Evolutionary conservation across 1,284 basidiomycete species (phyloP), one percentile per base, ranked within the genome.

Genomic region (Ustilago loliicola): DNA sequence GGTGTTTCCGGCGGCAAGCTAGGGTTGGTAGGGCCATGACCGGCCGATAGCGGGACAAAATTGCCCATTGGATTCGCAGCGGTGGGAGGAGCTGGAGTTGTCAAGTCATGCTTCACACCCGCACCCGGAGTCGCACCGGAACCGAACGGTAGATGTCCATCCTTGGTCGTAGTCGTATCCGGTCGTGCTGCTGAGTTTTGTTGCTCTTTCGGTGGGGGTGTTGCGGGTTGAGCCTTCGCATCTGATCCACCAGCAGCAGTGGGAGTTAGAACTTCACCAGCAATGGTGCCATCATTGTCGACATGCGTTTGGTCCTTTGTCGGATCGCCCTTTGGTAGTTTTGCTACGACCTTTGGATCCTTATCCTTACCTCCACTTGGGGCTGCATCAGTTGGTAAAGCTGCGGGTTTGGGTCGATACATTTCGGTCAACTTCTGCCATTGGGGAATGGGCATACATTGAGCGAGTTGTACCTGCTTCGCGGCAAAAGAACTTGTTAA

Each of bases 381-480:
- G 7, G n/a, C 42, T 8, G 42, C 42, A 45, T 21, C 21, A 9
- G 42, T 21, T 6, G 21, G 42, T 6, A n/a, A 13, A 10, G 34
- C 15, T 4, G 25, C 6, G 2, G 25, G 3, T 21, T 68, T 57
- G 0, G 72, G 72, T 27, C 45, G 48, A 32, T 68, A 73, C 66
- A 68, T 61, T 5, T 61, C 58, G 11, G 66, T 68, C 57, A 73
- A 34, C 25, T 36, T 42, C 10, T 61, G 32, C 72, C 72, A 73
- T 17, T 47, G 29, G 0, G 0, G 1, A 3, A 53, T 38, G 1
- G 48, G 29, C 53, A 73, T 42, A 27, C 72, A 73, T 47, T 73
- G 72, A 2, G 72, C 66, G 27, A 73, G 29, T 17, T 73, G 72
- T 0, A 73, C 72, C 47, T 73, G 72, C 32, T 68, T 61, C 0